phyloP scores from a whole-genome alignment of 2,329 filamentous ascomycete species.

The Fusarium subtropicale region DNA sequence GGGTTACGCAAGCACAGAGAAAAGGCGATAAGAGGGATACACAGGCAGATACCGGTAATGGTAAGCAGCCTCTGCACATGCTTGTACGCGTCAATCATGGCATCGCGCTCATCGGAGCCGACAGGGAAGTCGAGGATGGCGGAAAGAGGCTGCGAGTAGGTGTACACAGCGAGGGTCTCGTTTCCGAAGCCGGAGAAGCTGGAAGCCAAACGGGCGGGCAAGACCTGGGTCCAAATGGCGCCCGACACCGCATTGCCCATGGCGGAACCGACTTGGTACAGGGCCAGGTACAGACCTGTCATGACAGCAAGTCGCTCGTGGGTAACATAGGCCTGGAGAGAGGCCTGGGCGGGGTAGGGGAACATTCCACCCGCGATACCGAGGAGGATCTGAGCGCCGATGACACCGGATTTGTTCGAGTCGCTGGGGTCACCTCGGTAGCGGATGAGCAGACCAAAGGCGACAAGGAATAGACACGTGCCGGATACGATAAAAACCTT shows the following conservation, averaged over 20 bases:
- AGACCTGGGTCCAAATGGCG: constrained; percentile 70
- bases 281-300: constrained; percentile 71
- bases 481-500: constrained; percentile 73
- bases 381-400: constrained; percentile 71
- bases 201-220: constrained; percentile 59
- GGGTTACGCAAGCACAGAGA: constrained; percentile 58
- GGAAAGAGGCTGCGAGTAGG: constrained; percentile 55
- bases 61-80: constrained; percentile 60
- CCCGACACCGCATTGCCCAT: constrained; percentile 71
- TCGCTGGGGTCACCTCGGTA: constrained; percentile 65
- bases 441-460: constrained; percentile 72
- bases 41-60: constrained; percentile 62
- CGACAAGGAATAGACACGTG: constrained; percentile 71
- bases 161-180: constrained; percentile 51
- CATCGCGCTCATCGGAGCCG: constrained; percentile 57
- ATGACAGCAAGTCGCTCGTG: constrained; percentile 71
- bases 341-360: constrained; percentile 61
- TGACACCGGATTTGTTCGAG: constrained; percentile 65
- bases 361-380: constrained; percentile 74
- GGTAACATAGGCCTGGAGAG: constrained; percentile 56
- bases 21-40: constrained; percentile 61
- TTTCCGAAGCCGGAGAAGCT: constrained; percentile 53
- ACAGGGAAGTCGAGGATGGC: constrained; percentile 53
- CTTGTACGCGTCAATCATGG: constrained; percentile 59
- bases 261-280: constrained; percentile 72